These are phyloP conservation scores for Cadophora gregata DNA, from an alignment of 2,329 filamentous ascomycete genomes.

Conservation along the genomic window DNA sequence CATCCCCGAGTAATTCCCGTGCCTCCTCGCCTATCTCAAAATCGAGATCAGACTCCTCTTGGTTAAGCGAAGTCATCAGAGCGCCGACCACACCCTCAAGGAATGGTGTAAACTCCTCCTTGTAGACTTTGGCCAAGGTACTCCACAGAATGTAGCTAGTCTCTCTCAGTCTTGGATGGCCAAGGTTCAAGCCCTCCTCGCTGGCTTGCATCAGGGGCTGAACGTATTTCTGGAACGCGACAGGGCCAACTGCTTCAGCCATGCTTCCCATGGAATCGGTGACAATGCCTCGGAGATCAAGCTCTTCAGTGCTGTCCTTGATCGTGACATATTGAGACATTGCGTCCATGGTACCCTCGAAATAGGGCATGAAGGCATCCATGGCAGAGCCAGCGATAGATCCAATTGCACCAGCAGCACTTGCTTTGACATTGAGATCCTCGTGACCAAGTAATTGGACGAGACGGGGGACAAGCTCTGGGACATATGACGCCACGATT, in stretches of 20 bases:
- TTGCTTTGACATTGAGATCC: conserved; percentile 88
- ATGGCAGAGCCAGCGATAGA: conserved; percentile 88
- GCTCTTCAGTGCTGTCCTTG: conserved; percentile 88
- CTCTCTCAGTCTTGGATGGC: conserved; percentile 89
- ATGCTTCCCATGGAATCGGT: conserved; percentile 95
- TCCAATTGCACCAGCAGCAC: conserved; percentile 86
- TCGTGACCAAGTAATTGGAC: conserved; percentile 83
- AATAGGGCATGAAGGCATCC: conserved; percentile 86
- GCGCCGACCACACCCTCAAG: conserved; percentile 78
- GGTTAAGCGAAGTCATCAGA: conserved; percentile 82
- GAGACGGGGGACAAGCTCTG: conserved; percentile 83
- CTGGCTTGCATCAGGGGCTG: conserved; percentile 89
- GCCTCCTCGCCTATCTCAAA: conserved; percentile 77
- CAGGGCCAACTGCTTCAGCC: conserved; percentile 82
- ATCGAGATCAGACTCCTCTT: conserved; percentile 85
- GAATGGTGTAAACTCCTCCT: conserved; percentile 80
- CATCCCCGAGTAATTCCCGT: conserved; percentile 74
- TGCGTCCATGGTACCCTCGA: conserved; percentile 87
- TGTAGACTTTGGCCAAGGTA: conserved; percentile 91
- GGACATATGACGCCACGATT: conserved; percentile 81
- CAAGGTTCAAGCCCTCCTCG: conserved; percentile 87
- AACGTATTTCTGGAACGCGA: conserved; percentile 90
- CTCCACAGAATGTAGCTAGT: conserved; percentile 98
- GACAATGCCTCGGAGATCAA: conserved; percentile 87
- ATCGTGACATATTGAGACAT: conserved; percentile 83